A percentile compares a stretch with the other conserved stretches of the same genome.
phyloP scores from a whole-genome alignment of 495 filamentous ascomycete genomes.

The Penicillium coffeae region DNA sequence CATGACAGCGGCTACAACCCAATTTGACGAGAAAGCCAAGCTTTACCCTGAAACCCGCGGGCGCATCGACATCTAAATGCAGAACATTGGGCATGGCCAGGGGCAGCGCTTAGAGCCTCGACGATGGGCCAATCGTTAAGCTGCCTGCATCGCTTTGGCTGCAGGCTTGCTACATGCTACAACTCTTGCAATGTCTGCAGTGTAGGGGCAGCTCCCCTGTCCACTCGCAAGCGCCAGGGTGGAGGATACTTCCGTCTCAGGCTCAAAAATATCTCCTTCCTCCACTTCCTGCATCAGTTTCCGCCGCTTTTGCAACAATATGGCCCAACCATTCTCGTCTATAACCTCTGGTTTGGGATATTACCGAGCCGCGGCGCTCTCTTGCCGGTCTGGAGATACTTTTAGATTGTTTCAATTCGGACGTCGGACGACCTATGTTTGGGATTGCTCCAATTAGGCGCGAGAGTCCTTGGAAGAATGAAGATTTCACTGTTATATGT shows the following conservation, averaged over 20 bases:
- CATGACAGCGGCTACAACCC: no score
- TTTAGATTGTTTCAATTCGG: constrained; percentile 13
- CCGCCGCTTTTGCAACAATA: constrained; percentile 9
- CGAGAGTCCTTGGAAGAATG: constrained; percentile 1
- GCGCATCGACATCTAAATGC: constrained; percentile 2
- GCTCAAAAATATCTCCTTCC: constrained; percentile 12
- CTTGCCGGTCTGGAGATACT: constrained; percentile 5
- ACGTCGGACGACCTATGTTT: constrained; percentile 4
- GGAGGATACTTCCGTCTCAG: constrained; percentile 11
- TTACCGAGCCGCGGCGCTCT: not conserved
- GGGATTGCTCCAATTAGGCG: constrained; percentile 13
- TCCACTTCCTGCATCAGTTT: constrained; percentile 6
- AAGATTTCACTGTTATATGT: constrained; percentile 14
- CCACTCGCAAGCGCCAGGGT: constrained; percentile 20
- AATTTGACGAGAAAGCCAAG: no score
- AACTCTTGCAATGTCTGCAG: constrained; percentile 2
- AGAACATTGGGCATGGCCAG: constrained; percentile 5
- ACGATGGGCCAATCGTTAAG: constrained; percentile 3
- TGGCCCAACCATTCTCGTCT: constrained; percentile 14
- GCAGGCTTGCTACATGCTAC: constrained; percentile 15
- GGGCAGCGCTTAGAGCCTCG: constrained; percentile 14
- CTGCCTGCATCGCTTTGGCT: not conserved
- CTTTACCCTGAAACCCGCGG: not conserved
- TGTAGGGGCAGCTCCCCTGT: not conserved
- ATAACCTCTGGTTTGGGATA: constrained; percentile 3